Conservation (phyloP, 768 basidiomycete species). For the Austroboletus festivus region DNA sequence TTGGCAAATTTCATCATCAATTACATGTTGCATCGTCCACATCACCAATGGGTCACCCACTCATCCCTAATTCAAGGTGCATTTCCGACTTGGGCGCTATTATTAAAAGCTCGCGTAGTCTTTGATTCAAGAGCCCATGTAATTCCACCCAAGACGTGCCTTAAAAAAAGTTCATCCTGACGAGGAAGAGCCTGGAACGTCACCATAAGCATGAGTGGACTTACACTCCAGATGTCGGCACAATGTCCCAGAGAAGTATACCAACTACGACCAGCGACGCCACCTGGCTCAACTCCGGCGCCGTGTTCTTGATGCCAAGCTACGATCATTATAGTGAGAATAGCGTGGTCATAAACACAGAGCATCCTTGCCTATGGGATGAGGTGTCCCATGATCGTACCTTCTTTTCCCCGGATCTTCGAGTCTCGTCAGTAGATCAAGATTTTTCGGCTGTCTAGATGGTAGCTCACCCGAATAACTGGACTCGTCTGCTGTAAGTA, state of each 20-base stretch:
- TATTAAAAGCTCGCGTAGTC: conserved; percentile 66
- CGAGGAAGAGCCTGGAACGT: conserved; percentile 1
- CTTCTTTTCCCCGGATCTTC: conserved; percentile 34
- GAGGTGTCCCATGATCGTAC: conserved; percentile 68
- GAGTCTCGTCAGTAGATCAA: background rate
- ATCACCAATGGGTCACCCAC: conserved; percentile 19
- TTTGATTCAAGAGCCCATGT: conserved; percentile 68
- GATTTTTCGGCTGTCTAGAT: background rate
- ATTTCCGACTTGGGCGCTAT: conserved; percentile 58
- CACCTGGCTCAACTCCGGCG: conserved; percentile 52
- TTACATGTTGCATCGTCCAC: conserved; percentile 28
- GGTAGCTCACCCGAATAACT: conserved; percentile 51
- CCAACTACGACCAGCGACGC: conserved; percentile 69
- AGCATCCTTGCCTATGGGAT: conserved; percentile 62
- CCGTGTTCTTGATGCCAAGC: conserved; percentile 85
- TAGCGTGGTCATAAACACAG: background rate
- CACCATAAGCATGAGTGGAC: conserved; percentile 14
- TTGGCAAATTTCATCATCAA: no score
- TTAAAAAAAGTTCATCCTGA: conserved; percentile 64
- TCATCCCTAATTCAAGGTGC: conserved; percentile 11
- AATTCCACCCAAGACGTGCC: conserved; percentile 74
- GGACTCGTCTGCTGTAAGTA: conserved; percentile 64
- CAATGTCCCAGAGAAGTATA: conserved; percentile 81
- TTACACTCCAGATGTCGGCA: conserved; percentile 73
- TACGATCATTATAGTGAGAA: conserved; percentile 28